Evolutionary conservation across 768 basidiomycete genomes (phyloP), one percentile per base, ranked within the genome.

Genomic region (Porphyrellus cyaneotinctus): DNA sequence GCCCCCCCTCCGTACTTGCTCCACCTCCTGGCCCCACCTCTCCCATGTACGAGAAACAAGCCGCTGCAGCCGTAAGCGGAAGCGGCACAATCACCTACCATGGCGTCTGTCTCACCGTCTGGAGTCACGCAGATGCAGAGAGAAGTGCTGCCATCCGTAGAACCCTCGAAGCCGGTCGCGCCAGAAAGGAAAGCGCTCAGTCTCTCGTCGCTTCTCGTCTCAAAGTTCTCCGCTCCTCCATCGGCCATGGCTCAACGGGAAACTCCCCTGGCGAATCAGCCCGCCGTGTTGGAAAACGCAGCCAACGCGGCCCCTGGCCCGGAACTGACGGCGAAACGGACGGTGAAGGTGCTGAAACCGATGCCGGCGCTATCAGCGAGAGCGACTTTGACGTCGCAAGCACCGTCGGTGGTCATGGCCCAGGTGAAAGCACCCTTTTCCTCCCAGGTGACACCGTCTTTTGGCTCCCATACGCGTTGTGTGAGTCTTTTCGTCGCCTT

Each of bases 41-140:
- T 30, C 67, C 67, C 47, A 64, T 63, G 54, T 71, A 68, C 24
- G 68, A 69, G 24, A 69, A 69, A 39, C 70, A 70, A 15, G 57
- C 56, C 0, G 33, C 53, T 1, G 37, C 58, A 0, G 76, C 75
- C n/a, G 77, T 79, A 48, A 63, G 71, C 23, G 61, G 74, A 26
- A 54, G 39, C 10, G 63, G 67, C 6, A 70, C 70, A 3, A 68
- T 91, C 55, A 84, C 87, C 10, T 95, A 91, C 66, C 83, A 97
- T 64, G 93, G 92, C 43, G 92, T 95, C 33, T 92, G 91, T 60
- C 77, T 98, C 53, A 93, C 92, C 2, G 91, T 97, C 2, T 98
- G 93, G 93, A 92, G 90, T 4, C 93, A 95, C 63, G 93, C 93
- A 18, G 95, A 97, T 64, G 85, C 85, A 0, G 87, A 93, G 61